Conservation (phyloP, 2,329 filamentous ascomycete genomes). For the Capronia coronata region DNA sequence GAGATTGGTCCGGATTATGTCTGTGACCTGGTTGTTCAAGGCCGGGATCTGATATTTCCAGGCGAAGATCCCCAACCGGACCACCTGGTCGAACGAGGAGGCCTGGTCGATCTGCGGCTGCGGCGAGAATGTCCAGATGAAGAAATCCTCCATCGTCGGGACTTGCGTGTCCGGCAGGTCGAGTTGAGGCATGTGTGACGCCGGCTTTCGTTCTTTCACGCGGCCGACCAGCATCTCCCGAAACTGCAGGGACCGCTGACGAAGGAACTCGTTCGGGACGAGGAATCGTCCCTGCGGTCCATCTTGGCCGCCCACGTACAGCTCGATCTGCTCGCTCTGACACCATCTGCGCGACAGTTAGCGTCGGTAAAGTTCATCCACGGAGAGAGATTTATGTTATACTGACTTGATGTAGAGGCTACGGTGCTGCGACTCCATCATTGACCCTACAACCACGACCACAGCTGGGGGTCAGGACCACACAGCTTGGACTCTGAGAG, state of each 20-base stretch:
- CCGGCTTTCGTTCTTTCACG: no score
- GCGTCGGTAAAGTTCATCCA: background rate
- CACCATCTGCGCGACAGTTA: slow-evolving; percentile 12
- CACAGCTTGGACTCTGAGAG: background rate
- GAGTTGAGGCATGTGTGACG: no score
- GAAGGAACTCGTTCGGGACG: slow-evolving; percentile 16
- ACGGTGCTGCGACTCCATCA: slow-evolving; percentile 10
- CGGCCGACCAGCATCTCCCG: slow-evolving; percentile 5
- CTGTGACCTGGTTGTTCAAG: slow-evolving; percentile 23
- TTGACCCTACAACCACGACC: background rate
- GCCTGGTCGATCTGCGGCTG: slow-evolving; percentile 12
- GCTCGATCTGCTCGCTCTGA: slow-evolving; percentile 14
- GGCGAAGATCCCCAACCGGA: slow-evolving; percentile 20
- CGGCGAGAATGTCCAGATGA: slow-evolving; percentile 15
- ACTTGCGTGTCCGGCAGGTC: slow-evolving; percentile 4
- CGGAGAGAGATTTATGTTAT: no score
- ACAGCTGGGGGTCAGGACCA: background rate
- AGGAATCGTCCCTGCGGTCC: slow-evolving; percentile 1
- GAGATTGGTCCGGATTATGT: slow-evolving; percentile 17
- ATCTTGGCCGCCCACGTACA: slow-evolving; percentile 5
- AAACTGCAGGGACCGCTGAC: slow-evolving; percentile 17
- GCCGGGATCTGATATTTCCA: slow-evolving; percentile 19
- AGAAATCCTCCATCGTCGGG: slow-evolving; percentile 20
- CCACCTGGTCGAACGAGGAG: slow-evolving; percentile 13
- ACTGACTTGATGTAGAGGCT: slow-evolving; percentile 12